Base-by-base conservation (phyloP, 2,329 filamentous ascomycete species). In the Penicillium crustosum region DNA sequence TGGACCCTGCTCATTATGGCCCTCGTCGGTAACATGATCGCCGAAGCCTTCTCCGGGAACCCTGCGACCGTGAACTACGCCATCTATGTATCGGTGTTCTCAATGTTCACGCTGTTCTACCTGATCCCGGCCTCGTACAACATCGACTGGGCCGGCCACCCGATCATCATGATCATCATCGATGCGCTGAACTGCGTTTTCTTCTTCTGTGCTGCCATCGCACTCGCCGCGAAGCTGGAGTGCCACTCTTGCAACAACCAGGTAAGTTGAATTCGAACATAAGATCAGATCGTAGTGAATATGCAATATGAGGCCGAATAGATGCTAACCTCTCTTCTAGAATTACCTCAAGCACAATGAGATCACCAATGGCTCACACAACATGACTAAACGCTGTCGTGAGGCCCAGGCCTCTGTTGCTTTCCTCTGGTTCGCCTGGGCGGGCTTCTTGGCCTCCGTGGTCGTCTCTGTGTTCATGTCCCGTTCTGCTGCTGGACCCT, bases 1-100 rank as follows among this genome's bases (percentile, higher is more conserved):
- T 86, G 81, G 75, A 78, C 83, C 35, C 70, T 87, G 56, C 78
- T 88, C 67, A 73, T 87, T 68, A 83, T 87, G 77, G 79, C 83
- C 13, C 77, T 88, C 45, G 71, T 86, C 64, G 86, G 84, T 64
- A 85, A 87, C 78, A 86, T 86, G 77, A 85, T 88, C 69, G 77
- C 79, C 51, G 75, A 79, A 39, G 74, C 80, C 5, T 76, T 75
- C 57, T 66, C 75, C 52, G 82, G 84, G 29, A 83, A 85, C 66
- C 81, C 84, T 2, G 77, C 81, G 23, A 79, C 85, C 51, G 77
- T 89, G 75, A 83, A 83, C 71, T 83, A 80, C 68, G 66, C 74
- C 60, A 80, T 83, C 70, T 83, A 80, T 61, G 69, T 74, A 8
- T 66, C 77, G 10, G 77, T 77, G 1, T 82, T 82, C 61, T 75